Conservation (phyloP, 2,329 filamentous ascomycete genomes). For the Akanthomyces uredinophilus region DNA sequence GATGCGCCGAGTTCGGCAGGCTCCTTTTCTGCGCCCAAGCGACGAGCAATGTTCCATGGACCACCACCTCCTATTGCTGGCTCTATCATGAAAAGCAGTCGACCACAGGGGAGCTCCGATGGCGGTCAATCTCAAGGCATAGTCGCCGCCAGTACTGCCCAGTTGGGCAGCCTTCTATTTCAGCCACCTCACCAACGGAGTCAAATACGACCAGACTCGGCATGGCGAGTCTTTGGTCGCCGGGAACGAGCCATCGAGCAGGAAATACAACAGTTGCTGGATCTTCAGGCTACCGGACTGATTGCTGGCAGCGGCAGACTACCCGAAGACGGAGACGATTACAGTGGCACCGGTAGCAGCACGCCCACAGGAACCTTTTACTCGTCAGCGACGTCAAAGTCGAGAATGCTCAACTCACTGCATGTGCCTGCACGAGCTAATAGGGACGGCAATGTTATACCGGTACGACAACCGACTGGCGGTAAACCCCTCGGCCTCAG, state of each 20-base stretch:
- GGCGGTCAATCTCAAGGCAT: conserved; percentile 17
- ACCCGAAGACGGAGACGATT: conserved; percentile 23
- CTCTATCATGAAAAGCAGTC: conserved; percentile 33
- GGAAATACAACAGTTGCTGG: conserved; percentile 44
- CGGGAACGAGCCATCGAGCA: conserved; percentile 41
- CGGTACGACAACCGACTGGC: conserved; percentile 51
- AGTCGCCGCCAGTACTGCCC: conserved; percentile 20
- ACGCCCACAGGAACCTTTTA: conserved; percentile 38
- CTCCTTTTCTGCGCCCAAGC: conserved; percentile 29
- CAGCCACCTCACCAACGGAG: conserved; percentile 27
- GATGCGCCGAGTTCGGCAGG: conserved; percentile 23
- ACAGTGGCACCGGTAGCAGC: conserved; percentile 37
- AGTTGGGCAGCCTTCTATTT: conserved; percentile 33
- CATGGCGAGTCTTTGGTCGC: conserved; percentile 43
- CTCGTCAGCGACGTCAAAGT: conserved; percentile 34
- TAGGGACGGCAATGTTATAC: conserved; percentile 47
- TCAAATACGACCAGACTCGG: conserved; percentile 34
- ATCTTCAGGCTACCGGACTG: conserved; percentile 44
- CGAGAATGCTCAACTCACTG: conserved; percentile 38
- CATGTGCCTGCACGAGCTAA: conserved; percentile 35
- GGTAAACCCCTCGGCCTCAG: conserved; percentile 51
- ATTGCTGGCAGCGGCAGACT: conserved; percentile 31
- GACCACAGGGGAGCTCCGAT: conserved; percentile 15
- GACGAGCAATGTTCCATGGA: conserved; percentile 38
- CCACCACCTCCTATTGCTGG: conserved; percentile 47